Evolutionary conservation across 2,329 filamentous ascomycete genomes (phyloP).

Genomic region (Ceratocystis cubensis): DNA sequence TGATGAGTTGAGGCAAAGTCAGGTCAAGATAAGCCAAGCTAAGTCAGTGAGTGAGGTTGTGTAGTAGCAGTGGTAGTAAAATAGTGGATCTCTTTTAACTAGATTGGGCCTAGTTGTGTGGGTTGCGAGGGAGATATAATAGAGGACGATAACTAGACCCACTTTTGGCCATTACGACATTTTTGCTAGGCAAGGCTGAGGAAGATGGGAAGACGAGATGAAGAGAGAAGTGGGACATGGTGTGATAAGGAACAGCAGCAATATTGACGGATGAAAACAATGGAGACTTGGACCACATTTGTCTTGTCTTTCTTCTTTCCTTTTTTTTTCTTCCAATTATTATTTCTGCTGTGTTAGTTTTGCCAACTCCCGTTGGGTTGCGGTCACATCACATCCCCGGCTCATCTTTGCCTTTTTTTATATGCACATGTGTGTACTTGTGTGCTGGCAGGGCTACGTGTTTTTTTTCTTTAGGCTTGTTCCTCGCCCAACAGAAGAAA

Average conservation of each 20-base stretch:
- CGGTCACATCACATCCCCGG: background rate
- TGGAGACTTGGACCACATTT: background rate
- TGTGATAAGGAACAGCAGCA: background rate
- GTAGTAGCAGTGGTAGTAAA: background rate
- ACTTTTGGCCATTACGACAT: background rate
- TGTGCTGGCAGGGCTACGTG: slow-evolving; percentile 5
- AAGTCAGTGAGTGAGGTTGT: background rate
- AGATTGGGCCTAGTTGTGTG: slow-evolving; percentile 16
- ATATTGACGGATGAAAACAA: background rate
- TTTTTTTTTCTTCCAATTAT: too few species aligned
- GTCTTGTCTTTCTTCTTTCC: background rate
- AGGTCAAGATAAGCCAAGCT: too few species aligned
- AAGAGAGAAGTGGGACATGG: too few species aligned
- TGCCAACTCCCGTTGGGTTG: background rate
- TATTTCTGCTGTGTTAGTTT: too few species aligned
- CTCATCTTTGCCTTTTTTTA: background rate
- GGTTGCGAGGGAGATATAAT: slow-evolving; percentile 16
- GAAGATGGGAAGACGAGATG: too few species aligned
- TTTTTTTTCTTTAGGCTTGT: background rate
- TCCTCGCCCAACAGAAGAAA: background rate
- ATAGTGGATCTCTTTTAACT: slow-evolving; percentile 16
- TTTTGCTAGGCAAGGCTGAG: background rate
- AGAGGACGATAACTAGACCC: background rate
- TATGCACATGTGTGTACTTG: background rate
- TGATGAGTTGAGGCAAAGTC: too few species aligned